Evolutionary conservation across 768 basidiomycete genomes (phyloP), one percentile per base, ranked within the genome.

Genomic region (Podaxis sp.): DNA sequence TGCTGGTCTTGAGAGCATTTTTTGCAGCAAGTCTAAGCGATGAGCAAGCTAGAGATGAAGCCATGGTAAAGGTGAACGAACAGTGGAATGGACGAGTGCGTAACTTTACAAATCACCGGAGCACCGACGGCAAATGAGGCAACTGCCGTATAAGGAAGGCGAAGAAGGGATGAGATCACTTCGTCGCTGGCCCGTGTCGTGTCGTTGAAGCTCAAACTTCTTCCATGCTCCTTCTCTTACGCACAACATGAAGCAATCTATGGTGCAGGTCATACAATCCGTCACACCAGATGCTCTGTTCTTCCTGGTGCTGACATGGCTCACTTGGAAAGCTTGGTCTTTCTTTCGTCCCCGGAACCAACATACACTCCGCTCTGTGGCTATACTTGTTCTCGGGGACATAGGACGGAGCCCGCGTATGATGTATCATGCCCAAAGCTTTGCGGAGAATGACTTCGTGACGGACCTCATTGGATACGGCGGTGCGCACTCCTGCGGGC

Each of bases 341-440:
- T 56, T 63, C 51, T 67, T 79, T 58, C 76, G 70, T 58, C 78
- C 76, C 13, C 73, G 77, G 33, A 71, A 74, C 48, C 66, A 75
- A 26, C 78, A 80, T 57, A 76, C 77, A 52, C 72, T 84, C 30
- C 88, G 89, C 17, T 87, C 93, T 2, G 91, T 93, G n/a, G 91
- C 87, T 3, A 86, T 99, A 59, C 77, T 99, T 53, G 97, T 99
- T 13, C 81, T 99, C 10, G 97, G 97, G 10, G 97, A 99, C 77
- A 87, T 99, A 53, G 97, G 96, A 1, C 84, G 97, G 62, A 95
- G 92, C 72, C 97, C 97, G 11, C 82, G 97, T 58, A 99, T 98
- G 93, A 96, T 98, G 93, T 98, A 98, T 73, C 97, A 99, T 69
- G 90, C 96, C 0, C 87, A 96, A 72, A 95, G 92, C 71, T 92